phyloP scores from a whole-genome alignment of 148 eudicot species.

The Agrostemma githago region DNA sequence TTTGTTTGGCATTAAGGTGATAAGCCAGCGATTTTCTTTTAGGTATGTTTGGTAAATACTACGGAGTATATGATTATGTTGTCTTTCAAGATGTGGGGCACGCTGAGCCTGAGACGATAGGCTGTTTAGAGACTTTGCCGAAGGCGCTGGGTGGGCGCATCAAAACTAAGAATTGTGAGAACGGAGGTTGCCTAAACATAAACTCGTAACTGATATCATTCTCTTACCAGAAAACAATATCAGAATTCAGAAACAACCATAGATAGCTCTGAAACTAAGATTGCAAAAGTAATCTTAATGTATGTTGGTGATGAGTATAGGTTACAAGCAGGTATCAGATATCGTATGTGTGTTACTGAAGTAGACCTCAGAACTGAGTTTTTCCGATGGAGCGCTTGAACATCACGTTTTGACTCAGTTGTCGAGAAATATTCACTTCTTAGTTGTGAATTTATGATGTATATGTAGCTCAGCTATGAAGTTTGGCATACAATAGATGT shows the following conservation, averaged over 20 bases:
- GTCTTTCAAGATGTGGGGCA: neutral
- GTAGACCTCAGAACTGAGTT: constrained; percentile 1
- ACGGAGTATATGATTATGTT: neutral
- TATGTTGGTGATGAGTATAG: neutral
- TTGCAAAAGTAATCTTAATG: neutral
- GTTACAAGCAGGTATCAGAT: neutral
- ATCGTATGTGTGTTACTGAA: neutral
- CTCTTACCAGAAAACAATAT: neutral
- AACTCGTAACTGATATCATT: neutral
- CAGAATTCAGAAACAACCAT: neutral
- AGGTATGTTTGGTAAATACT: neutral
- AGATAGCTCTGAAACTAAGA: neutral
- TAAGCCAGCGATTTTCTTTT: neutral
- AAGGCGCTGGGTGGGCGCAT: neutral
- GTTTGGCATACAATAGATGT: neutral
- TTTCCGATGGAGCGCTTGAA: neutral
- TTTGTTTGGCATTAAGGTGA: neutral
- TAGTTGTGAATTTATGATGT: neutral
- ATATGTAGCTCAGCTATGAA: no score
- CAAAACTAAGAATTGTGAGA: neutral
- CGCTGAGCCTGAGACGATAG: neutral
- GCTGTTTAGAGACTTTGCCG: neutral
- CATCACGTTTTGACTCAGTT: neutral
- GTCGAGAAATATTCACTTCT: neutral
- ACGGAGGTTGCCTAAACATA: neutral